Conservation (phyloP, 495 filamentous ascomycete species). For the Corynascus novoguineensis region DNA sequence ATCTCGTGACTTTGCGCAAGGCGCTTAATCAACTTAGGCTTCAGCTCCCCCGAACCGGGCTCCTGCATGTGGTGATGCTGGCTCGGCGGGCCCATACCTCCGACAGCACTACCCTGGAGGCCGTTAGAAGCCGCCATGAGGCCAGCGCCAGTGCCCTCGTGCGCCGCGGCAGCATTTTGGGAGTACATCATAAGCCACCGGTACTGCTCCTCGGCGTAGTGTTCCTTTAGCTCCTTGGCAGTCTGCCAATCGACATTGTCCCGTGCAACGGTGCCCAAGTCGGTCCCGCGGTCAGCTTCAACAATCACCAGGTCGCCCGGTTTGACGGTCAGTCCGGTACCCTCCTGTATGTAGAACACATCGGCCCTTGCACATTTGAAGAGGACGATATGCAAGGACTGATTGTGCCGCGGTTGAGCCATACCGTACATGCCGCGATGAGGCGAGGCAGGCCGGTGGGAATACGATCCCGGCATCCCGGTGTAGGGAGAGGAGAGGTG, state of each 20-base stretch:
- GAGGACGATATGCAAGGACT: constrained; percentile 84
- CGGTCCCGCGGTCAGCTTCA: constrained; percentile 92
- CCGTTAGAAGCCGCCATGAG: constrained; percentile 54
- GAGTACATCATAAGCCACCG: constrained; percentile 98
- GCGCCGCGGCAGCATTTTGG: constrained; percentile 59
- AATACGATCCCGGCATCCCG: constrained; percentile 50
- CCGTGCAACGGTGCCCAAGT: constrained; percentile 86
- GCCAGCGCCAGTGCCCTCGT: constrained; percentile 50
- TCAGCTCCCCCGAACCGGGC: constrained; percentile 67
- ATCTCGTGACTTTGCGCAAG: constrained; percentile 89
- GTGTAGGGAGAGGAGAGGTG: constrained; percentile 39
- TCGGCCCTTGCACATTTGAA: constrained; percentile 95
- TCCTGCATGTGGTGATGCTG: constrained; percentile 66
- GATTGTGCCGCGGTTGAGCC: constrained; percentile 66
- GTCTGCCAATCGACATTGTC: constrained; percentile 77
- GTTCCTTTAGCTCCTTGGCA: constrained; percentile 81
- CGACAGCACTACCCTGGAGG: constrained; percentile 60
- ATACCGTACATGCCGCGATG: constrained; percentile 57
- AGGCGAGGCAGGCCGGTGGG: constrained; percentile 49
- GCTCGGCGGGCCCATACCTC: constrained; percentile 66
- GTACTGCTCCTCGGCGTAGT: constrained; percentile 88
- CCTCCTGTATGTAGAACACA: constrained; percentile 94
- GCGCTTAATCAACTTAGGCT: constrained; percentile 93
- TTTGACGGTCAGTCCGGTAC: constrained; percentile 84
- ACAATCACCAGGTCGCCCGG: constrained; percentile 92